These are phyloP conservation scores for Urtica urens DNA, from an alignment of 306 rosid genomes.

Conservation along the genomic window DNA sequence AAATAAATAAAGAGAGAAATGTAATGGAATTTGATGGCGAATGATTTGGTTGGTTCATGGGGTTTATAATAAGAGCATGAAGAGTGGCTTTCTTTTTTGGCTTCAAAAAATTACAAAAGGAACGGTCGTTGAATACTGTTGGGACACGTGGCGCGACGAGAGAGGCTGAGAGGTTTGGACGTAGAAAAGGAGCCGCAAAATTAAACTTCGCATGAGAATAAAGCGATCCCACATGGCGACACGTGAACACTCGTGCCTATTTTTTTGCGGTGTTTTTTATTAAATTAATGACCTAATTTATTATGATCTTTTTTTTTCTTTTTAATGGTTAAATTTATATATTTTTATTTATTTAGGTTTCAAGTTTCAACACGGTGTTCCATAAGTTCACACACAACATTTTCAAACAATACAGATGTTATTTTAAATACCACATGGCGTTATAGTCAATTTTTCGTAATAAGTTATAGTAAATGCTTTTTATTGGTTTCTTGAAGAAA, in stretches of 20 bases:
- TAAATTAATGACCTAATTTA: not conserved
- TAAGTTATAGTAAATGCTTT: not conserved
- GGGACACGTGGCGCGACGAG: slow-evolving; percentile 25
- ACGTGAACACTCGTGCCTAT: slow-evolving; percentile 20
- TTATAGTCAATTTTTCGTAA: not conserved
- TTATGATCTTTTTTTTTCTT: too few species aligned
- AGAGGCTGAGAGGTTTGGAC: slow-evolving; percentile 15
- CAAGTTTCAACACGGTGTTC: slow-evolving; percentile 3
- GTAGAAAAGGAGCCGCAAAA: slow-evolving; percentile 14
- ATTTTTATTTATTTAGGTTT: too few species aligned
- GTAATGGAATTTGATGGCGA: not conserved
- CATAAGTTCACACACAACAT: not conserved
- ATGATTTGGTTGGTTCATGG: not conserved
- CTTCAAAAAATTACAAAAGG: not conserved
- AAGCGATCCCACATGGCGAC: slow-evolving; percentile 33
- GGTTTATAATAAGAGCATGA: not conserved
- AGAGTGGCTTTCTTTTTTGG: not conserved
- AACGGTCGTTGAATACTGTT: not conserved
- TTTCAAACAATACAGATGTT: not conserved
- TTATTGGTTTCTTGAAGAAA: slow-evolving; percentile 4
- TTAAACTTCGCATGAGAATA: slow-evolving; percentile 11
- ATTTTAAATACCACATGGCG: not conserved
- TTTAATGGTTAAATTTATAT: too few species aligned
- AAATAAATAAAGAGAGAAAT: not conserved
- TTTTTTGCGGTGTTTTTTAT: slow-evolving; percentile 9